These are phyloP conservation scores for Fagus sylvatica DNA, from an alignment of 306 rosid genomes.

Conservation along the genomic window DNA sequence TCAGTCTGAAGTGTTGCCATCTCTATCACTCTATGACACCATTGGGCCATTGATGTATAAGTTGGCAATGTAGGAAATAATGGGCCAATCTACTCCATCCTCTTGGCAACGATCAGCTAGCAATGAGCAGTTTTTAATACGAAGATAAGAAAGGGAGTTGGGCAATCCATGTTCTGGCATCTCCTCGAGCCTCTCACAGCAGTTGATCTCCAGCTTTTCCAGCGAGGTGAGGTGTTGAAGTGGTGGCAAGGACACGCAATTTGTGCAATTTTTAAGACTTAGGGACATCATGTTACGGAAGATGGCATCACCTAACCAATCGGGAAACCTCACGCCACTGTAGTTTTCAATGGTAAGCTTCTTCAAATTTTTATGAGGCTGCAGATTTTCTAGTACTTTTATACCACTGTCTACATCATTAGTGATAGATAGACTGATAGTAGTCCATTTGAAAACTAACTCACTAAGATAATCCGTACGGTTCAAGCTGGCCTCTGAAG, in stretches of 20 bases:
- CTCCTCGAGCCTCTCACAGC: no score
- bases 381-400: neutral
- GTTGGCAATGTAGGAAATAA: no score
- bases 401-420: neutral
- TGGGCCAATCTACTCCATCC: no score
- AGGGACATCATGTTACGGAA: neutral
- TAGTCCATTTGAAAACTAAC: neutral
- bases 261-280: neutral
- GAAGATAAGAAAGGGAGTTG: no score
- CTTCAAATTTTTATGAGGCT: neutral
- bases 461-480: neutral
- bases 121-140: no score
- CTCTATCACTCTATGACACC: no score
- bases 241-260: neutral
- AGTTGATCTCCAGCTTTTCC: no score
- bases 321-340: neutral
- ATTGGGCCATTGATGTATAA: no score
- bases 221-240: neutral
- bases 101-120: rapidly evolving
- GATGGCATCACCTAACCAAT: neutral
- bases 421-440: neutral
- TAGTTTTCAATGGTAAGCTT: neutral
- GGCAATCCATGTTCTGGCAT: no score
- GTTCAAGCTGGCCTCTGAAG: neutral
- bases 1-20: no score